Evolutionary conservation across 306 rosid species (phyloP).

Genomic region (peach (Prunus persica)): Prunus_persica_NCBIv2 NC_034009.1:27675501-27676000

Average conservation of each 20-base stretch:
- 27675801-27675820: conserved; percentile 53
- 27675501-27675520: conserved; percentile 55
- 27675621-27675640: conserved; percentile 53
- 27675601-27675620: conserved; percentile 43
- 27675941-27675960: conserved; percentile 32
- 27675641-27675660: conserved; percentile 25
- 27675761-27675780: conserved; percentile 38
- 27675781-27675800: conserved; percentile 27
- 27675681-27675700: conserved; percentile 34
- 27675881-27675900: conserved; percentile 43
- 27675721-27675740: conserved; percentile 42
- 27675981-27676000: conserved; percentile 49
- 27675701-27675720: conserved; percentile 57
- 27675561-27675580: conserved; percentile 52
- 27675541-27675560: conserved; percentile 63
- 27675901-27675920: conserved; percentile 75
- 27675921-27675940: conserved; percentile 46
- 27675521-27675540: conserved; percentile 53
- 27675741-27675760: conserved; percentile 63
- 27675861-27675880: conserved; percentile 42
- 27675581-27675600: conserved; percentile 25
- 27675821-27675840: conserved; percentile 49
- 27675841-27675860: conserved; percentile 54
- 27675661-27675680: conserved; percentile 39
- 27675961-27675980: conserved; percentile 48